Conservation (phyloP, 805 yeast species). For the Candida tammaniensis region DNA sequence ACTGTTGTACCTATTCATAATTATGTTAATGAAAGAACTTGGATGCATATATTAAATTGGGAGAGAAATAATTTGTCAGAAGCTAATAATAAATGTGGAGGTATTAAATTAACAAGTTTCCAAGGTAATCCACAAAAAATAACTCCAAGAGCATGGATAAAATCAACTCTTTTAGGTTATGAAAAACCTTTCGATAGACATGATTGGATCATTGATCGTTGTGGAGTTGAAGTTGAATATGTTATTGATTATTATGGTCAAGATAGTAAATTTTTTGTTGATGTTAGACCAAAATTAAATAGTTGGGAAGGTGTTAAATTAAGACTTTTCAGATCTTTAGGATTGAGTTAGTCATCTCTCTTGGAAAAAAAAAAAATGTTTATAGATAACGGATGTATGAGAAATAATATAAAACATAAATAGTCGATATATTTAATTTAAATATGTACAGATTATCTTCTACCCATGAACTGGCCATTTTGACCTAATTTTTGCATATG, state of each 20-base stretch:
- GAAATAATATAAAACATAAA: constrained; percentile 1
- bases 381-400: too few relatives aligned
- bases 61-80: constrained; percentile 60
- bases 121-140: constrained; percentile 83
- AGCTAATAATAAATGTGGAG: constrained; percentile 53
- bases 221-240: constrained; percentile 81
- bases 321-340: constrained; percentile 55
- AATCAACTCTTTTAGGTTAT: constrained; percentile 64
- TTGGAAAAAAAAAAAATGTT: background rate
- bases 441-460: constrained; percentile 14
- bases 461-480: constrained; percentile 45
- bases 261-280: constrained; percentile 66
- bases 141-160: constrained; percentile 80
- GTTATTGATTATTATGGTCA: constrained; percentile 85
- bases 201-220: constrained; percentile 86
- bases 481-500: constrained; percentile 49
- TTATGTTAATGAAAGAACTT: constrained; percentile 88
- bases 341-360: constrained; percentile 4
- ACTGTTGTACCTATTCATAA: constrained; percentile 93
- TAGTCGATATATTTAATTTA: constrained; percentile 3
- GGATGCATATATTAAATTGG: constrained; percentile 84
- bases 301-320: constrained; percentile 75
- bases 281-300: constrained; percentile 90
- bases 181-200: constrained; percentile 92
- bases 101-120: constrained; percentile 73